Base-by-base conservation (phyloP, 306 rosid genomes). In the Quercus agrifolia region DNA sequence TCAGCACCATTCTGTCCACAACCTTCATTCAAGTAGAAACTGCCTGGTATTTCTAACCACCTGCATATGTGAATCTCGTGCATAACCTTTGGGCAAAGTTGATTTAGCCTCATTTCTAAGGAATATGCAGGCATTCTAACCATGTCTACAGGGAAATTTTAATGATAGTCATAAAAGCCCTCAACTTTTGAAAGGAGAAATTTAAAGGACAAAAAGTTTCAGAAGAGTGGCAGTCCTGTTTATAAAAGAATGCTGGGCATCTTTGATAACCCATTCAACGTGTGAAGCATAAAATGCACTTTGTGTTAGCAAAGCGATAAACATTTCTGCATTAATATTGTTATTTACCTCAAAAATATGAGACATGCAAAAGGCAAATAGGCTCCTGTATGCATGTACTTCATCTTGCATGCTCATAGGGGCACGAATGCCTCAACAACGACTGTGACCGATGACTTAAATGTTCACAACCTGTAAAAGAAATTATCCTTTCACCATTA, bases 371-470 rank as follows among this genome's bases (percentile, higher is more conserved):
- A 59, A 77, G 12, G 52, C 35, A 21, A 4, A 4, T 38, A 38
- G 7, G 46, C 46, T 38, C 46, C 46, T 38, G 38, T 33, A n/a
- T 12, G 87, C 67, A 55, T 74, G 69, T 55, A 23, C 89, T 71
- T 87, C 91, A 71, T 93, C 96, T 79, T 91, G 74, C 95, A 95
- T 88, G 58, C 97, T 76, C 99, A 95, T 93, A 49, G 93, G 97
- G 72, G 99, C 99, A 56, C 87, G 97, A 79, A 95, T 95, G 74
- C 98, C 99, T 35, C 99, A 98, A 70, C 99, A 95, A 86, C 98
- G n/a, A n/a, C n/a, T n/a, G n/a, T n/a, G n/a, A n/a, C n/a, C n/a
- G n/a, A n/a, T n/a, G 86, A 86, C 93, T 31, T 91, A 78, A 72
- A 95, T 82, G 83, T 95, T 91, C 79, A 90, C 92, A 56, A 93